Evolutionary conservation across 2,329 filamentous ascomycete species (phyloP).

Genomic region (Thielaviopsis ethacetica): DNA sequence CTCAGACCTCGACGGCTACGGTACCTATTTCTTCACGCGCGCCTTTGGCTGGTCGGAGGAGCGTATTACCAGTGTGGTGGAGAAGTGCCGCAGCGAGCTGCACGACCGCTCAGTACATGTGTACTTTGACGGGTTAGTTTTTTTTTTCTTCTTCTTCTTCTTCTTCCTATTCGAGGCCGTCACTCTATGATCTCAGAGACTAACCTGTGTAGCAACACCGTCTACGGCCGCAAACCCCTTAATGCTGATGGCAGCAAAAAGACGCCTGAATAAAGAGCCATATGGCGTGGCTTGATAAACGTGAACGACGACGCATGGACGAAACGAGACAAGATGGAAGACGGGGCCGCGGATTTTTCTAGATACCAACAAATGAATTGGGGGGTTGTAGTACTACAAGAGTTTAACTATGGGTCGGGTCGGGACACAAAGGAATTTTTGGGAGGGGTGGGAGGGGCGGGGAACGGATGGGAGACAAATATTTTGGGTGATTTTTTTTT

Average conservation of each 20-base stretch:
- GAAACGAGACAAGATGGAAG: neutral
- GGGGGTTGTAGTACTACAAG: neutral
- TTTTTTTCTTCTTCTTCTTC: neutral
- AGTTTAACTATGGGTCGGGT: neutral
- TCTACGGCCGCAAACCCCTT: neutral
- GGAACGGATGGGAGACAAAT: neutral
- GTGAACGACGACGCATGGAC: neutral
- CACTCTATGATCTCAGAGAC: neutral
- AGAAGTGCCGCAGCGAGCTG: constrained; percentile 20
- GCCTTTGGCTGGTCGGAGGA: constrained; percentile 20
- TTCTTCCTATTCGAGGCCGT: neutral
- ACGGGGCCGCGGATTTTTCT: neutral
- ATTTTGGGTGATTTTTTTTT: neutral
- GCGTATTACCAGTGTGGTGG: constrained; percentile 20
- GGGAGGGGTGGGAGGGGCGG: neutral
- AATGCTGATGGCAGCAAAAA: neutral
- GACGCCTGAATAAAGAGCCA: neutral
- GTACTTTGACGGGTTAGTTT: constrained; percentile 24
- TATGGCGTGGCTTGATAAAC: neutral
- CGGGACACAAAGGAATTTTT: neutral
- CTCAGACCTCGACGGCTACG: constrained; percentile 21
- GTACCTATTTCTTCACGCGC: constrained; percentile 23
- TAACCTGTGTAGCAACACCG: neutral
- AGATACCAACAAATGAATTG: neutral
- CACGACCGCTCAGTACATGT: constrained; percentile 21